Base-by-base conservation (phyloP, 177 flowering plant genomes). In the Tripterygium wilfordii region DNA sequence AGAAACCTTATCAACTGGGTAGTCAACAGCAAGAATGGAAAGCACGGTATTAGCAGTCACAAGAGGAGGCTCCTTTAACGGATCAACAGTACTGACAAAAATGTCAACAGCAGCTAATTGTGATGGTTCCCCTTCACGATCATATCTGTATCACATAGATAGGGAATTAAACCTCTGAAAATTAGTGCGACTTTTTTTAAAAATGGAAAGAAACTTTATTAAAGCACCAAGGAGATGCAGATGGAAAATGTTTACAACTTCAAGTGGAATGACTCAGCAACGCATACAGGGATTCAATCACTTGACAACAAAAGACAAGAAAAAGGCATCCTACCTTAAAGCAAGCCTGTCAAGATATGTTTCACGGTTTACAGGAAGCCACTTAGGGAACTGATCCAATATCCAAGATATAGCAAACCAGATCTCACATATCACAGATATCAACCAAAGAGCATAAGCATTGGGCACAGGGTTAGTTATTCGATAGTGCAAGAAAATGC, bases 341-440 rank as follows among this genome's bases (percentile, higher is more conserved):
- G 95, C 54, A 55, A 86, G 95, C 63, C 88, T 75, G 67, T 86
- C 95, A 40, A 86, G 88, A 60, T 86, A 86, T 22, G 91, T 84
- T 56, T 90, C 98, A 49, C 98, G 96, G 60, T 88, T 91, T 16
- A 91, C 66, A 7, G 98, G 98, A 42, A 85, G 73, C 96, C 97
- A 90, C 64, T 90, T 90, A 1, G 96, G 97, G 60, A 90, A 87
- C 71, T 90, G 97, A 79, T 90, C 96, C 67, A 91, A 60, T 48
- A 91, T 85, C 96, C 96, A 91, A 4, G 98, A 91, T 27, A 91
- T 54, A 14, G 96, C 97, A 75, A 90, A 90, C 97, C 97, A 90
- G 30, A 90, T 81, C 82, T 90, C 96, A 69, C 95, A 91, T 42
- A 91, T 88, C n/a, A 91, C 96, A 56, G 95, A 91, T 57, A 81